phyloP scores from a whole-genome alignment of 768 basidiomycete species.

The Dioszegia crocea region DNA sequence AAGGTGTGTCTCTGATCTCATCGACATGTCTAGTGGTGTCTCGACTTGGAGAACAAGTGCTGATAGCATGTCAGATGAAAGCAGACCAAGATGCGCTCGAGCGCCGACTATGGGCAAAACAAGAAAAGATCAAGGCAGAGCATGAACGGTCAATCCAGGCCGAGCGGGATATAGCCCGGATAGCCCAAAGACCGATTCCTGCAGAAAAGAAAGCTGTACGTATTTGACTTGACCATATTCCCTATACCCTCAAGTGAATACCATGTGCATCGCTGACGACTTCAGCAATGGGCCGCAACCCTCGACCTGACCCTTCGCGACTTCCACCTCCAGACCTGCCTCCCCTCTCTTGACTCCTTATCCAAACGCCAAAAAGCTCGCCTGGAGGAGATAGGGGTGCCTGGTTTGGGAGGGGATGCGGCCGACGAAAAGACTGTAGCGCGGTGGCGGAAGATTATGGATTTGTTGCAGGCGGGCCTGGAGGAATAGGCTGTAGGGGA shows the following conservation, averaged over 20 bases:
- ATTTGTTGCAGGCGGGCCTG: slow-evolving; percentile 33
- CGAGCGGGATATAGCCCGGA: slow-evolving; percentile 37
- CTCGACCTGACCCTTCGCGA: slow-evolving; percentile 11
- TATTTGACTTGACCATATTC: neutral
- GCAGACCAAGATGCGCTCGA: slow-evolving; percentile 40
- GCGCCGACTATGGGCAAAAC: slow-evolving; percentile 36
- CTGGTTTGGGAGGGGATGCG: slow-evolving; percentile 25
- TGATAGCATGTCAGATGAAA: slow-evolving; percentile 32
- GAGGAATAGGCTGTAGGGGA: slow-evolving; percentile 15
- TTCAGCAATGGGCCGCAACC: slow-evolving; percentile 23
- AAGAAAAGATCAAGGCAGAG: slow-evolving; percentile 37
- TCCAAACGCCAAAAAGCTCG: slow-evolving; percentile 22
- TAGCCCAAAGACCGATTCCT: slow-evolving; percentile 23
- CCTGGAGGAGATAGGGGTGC: slow-evolving; percentile 33
- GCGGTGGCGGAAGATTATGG: slow-evolving; percentile 36
- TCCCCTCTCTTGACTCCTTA: slow-evolving; percentile 31
- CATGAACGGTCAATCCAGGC: slow-evolving; percentile 30
- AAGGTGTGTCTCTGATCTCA: slow-evolving; percentile 20
- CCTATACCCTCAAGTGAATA: neutral
- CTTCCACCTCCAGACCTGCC: slow-evolving; percentile 27
- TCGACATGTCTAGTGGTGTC: neutral
- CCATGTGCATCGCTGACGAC: neutral
- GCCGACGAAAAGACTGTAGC: slow-evolving; percentile 13
- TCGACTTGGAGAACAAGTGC: neutral
- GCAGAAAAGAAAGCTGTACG: slow-evolving; percentile 29